phyloP scores from a whole-genome alignment of 2,329 filamentous ascomycete species.

The Coleophoma eucalyptorum region DNA sequence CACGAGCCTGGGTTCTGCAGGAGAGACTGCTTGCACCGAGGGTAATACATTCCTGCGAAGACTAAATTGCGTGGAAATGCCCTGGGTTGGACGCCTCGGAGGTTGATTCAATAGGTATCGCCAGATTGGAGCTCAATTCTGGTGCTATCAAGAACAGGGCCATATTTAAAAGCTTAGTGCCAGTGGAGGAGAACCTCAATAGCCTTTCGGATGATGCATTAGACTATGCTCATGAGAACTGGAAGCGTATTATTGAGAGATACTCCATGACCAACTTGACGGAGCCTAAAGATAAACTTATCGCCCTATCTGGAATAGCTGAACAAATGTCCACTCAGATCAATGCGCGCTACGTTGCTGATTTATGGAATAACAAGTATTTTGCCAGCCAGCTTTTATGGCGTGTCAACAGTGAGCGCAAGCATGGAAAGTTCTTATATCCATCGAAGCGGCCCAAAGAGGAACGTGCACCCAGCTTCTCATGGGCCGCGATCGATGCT shows the following conservation, averaged over 20 bases:
- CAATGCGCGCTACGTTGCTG: background rate
- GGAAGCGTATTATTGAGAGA: background rate
- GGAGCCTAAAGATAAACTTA: constrained; percentile 1
- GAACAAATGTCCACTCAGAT: background rate
- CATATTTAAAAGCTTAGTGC: background rate
- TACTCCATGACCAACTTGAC: background rate
- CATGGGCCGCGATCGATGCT: background rate
- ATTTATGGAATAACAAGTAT: constrained; percentile 9
- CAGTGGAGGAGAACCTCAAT: background rate
- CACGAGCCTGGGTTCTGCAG: background rate
- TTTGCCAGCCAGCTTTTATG: constrained; percentile 4
- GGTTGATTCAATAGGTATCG: background rate
- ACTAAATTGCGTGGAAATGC: background rate
- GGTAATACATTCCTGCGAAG: constrained; percentile 1
- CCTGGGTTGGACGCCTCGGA: background rate
- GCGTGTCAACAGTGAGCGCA: background rate
- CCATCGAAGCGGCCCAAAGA: background rate
- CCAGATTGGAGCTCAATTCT: background rate
- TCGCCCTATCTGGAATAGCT: constrained; percentile 2
- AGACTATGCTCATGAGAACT: background rate
- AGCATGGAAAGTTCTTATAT: background rate
- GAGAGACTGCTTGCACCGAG: constrained; percentile 1
- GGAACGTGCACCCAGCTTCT: background rate
- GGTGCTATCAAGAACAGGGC: background rate
- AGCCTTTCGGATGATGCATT: background rate